Evolutionary conservation across 1,139 yeast genomes (phyloP).

Genomic region (Diutina mesorugosa): DNA sequence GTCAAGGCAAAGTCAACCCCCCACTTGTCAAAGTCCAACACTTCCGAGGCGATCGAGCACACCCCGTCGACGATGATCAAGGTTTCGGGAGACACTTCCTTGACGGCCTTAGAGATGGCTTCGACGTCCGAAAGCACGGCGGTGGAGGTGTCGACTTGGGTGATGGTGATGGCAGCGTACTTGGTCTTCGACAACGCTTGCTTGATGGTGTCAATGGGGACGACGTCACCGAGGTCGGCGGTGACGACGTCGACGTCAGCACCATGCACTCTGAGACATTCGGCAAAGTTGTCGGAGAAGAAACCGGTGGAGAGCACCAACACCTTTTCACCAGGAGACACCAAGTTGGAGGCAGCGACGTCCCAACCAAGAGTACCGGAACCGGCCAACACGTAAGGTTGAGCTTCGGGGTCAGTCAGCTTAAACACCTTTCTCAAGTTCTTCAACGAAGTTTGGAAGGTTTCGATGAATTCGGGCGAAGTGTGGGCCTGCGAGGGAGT

Average conservation of each 20-base stretch:
- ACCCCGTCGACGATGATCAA: constrained; percentile 86
- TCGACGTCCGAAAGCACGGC: constrained; percentile 74
- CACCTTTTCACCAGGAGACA: constrained; percentile 55
- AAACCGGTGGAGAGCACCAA: constrained; percentile 87
- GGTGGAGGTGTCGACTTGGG: constrained; percentile 94
- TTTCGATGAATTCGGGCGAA: constrained; percentile 69
- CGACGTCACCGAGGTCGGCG: constrained; percentile 64
- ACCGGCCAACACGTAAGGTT: constrained; percentile 75
- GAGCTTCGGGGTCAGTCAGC: constrained; percentile 51
- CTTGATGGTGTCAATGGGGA: constrained; percentile 46
- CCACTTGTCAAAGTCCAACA: constrained; percentile 80
- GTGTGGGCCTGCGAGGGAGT: constrained; percentile 86
- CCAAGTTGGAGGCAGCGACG: constrained; percentile 65
- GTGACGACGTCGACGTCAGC: constrained; percentile 54
- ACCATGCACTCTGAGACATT: constrained; percentile 61
- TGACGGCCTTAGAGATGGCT: constrained; percentile 47
- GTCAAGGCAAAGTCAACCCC: constrained; percentile 78
- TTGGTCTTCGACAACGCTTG: constrained; percentile 33
- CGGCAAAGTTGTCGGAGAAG: constrained; percentile 80
- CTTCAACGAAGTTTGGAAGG: constrained; percentile 57
- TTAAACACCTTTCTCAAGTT: constrained; percentile 65
- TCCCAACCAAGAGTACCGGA: constrained; percentile 98
- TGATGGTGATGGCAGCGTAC: constrained; percentile 67
- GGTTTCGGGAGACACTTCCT: constrained; percentile 62
- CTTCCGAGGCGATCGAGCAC: constrained; percentile 86